Percentiles rank a stretch among this genome's conserved stretches.
phyloP scores from a whole-genome alignment of 1,139 yeast species.

The Candida sanyaensis region DNA sequence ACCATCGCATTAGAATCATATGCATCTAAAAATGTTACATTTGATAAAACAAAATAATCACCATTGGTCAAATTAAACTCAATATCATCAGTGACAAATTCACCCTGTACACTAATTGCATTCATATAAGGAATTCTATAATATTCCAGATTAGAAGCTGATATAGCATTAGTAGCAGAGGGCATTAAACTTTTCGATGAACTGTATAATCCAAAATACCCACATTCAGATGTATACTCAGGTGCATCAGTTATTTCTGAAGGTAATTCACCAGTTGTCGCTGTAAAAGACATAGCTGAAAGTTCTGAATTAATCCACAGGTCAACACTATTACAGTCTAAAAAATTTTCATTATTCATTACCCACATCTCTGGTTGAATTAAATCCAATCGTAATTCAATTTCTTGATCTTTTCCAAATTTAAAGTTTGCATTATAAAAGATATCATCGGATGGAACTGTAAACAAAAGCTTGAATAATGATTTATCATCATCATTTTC shows the following conservation, averaged over 20 bases:
- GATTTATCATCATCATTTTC: constrained; percentile 19
- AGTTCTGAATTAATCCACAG: constrained; percentile 23
- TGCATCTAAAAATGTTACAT: constrained; percentile 33
- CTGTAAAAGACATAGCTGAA: constrained; percentile 8
- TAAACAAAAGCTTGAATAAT: constrained; percentile 23
- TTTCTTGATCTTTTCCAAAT: constrained; percentile 13
- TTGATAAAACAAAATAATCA: constrained; percentile 16
- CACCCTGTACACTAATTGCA: constrained; percentile 28
- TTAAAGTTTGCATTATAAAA: constrained; percentile 19
- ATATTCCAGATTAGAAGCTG: constrained; percentile 19
- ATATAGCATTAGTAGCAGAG: constrained; percentile 14
- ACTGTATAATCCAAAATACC: constrained; percentile 26
- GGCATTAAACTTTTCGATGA: constrained; percentile 11
- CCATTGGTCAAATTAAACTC: constrained; percentile 18
- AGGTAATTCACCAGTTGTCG: constrained; percentile 14
- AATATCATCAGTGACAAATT: constrained; percentile 25
- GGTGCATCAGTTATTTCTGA: constrained; percentile 20
- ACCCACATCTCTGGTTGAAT: constrained; percentile 42
- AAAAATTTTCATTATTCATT: constrained; percentile 26
- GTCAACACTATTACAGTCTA: constrained; percentile 24
- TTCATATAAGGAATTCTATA: constrained; percentile 30
- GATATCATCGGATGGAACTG: constrained; percentile 14
- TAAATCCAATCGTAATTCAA: constrained; percentile 31
- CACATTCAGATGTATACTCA: constrained; percentile 30
- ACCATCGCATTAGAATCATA: constrained; percentile 22